A percentile compares a stretch with the other conserved stretches of the same genome.
phyloP scores from a whole-genome alignment of 2,329 filamentous ascomycete species.

The Calonectria honghensis region DNA sequence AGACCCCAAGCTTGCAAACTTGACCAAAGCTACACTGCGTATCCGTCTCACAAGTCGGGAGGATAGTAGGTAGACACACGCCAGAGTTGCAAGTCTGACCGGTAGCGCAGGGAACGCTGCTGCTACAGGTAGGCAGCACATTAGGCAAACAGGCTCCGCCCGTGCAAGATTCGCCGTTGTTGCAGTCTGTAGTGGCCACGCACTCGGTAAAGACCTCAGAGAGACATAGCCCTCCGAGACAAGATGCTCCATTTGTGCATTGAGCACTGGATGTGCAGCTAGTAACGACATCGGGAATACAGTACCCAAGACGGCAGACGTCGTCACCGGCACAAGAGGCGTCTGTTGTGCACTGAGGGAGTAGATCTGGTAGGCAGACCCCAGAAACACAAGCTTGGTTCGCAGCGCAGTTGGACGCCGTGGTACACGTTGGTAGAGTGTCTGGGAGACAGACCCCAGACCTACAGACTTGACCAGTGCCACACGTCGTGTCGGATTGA shows the following conservation, averaged over 20 bases:
- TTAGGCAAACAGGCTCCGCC: constrained; percentile 29
- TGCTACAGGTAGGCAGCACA: constrained; percentile 5
- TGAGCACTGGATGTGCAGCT: constrained; percentile 15
- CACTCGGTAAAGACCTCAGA: constrained; percentile 23
- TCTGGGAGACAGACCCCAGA: constrained; percentile 30
- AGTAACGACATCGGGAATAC: constrained; percentile 22
- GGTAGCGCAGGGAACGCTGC: not conserved
- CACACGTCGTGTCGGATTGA: constrained; percentile 24
- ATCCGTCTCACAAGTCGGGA: constrained; percentile 9
- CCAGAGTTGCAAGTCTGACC: constrained; percentile 28
- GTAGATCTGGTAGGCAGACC: constrained; percentile 20
- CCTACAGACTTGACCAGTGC: not conserved
- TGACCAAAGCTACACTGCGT: constrained; percentile 27
- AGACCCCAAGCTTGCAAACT: constrained; percentile 21
- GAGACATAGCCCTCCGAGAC: constrained; percentile 32
- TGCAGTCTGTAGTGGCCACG: constrained; percentile 7
- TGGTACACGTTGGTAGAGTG: not conserved
- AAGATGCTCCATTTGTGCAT: not conserved
- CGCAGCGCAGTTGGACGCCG: not conserved
- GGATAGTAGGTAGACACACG: constrained; percentile 17
- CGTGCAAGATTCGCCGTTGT: constrained; percentile 28
- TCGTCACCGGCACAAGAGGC: constrained; percentile 28
- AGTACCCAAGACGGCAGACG: constrained; percentile 33
- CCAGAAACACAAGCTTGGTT: constrained; percentile 33
- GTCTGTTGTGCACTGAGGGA: constrained; percentile 22